Percentiles rank a stretch among this genome's conserved stretches.
phyloP scores from a whole-genome alignment of 768 basidiomycete species.

The Butyriboletus loyo region DNA sequence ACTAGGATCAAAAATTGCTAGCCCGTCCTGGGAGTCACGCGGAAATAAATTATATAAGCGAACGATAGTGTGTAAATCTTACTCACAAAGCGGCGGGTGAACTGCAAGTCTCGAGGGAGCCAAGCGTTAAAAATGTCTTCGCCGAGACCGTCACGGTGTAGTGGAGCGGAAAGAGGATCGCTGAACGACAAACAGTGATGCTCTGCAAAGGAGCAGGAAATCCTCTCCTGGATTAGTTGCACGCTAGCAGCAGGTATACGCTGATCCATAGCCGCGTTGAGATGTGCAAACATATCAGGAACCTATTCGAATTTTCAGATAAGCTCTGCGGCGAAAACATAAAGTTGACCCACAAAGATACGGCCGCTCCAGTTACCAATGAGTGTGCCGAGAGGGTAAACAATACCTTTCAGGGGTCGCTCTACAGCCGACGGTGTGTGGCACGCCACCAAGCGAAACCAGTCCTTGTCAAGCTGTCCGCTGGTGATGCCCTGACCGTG shows the following conservation, averaged over 20 bases:
- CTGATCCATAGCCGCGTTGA: slow-evolving; percentile 22
- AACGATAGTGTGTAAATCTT: background rate
- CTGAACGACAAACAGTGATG: slow-evolving; percentile 44
- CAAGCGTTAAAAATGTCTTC: slow-evolving; percentile 49
- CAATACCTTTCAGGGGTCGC: slow-evolving; percentile 38
- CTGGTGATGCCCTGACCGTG: slow-evolving; percentile 22
- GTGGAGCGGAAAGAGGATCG: slow-evolving; percentile 35
- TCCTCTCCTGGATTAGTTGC: slow-evolving; percentile 33
- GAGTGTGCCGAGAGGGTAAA: slow-evolving; percentile 44
- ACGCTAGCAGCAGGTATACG: slow-evolving; percentile 20
- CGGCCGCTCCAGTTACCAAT: slow-evolving; percentile 48
- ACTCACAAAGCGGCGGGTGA: slow-evolving; percentile 36
- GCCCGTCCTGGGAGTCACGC: slow-evolving; percentile 34
- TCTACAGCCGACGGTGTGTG: slow-evolving; percentile 35
- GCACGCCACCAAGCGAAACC: slow-evolving; percentile 46
- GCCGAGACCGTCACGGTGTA: slow-evolving; percentile 33
- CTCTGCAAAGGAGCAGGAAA: slow-evolving; percentile 43
- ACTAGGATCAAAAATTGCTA: slow-evolving; percentile 42
- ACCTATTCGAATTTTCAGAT: slow-evolving; percentile 22
- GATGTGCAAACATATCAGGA: slow-evolving; percentile 23
- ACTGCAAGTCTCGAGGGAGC: slow-evolving; percentile 38
- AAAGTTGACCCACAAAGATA: slow-evolving; percentile 37
- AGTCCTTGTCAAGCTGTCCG: slow-evolving; percentile 42
- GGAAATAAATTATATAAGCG: slow-evolving; percentile 10
- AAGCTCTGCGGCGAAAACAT: slow-evolving; percentile 14